phyloP scores from a whole-genome alignment of 2,329 filamentous ascomycete genomes.

The Rhynchosporium graminicola region DNA sequence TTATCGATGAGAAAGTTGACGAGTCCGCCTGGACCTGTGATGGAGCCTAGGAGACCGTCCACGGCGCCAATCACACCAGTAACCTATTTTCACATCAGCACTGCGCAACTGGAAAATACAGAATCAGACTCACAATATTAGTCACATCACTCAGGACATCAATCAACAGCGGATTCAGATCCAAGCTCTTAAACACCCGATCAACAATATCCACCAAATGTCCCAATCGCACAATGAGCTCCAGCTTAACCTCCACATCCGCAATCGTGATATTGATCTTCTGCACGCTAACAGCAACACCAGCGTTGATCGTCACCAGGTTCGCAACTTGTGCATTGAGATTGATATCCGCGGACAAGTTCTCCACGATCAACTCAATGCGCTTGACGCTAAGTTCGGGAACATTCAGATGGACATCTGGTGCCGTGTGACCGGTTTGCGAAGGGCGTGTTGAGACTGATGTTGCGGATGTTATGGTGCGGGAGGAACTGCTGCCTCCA shows the following conservation, averaged over 20 bases:
- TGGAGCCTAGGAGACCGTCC: slow-evolving; percentile 58
- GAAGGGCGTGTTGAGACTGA: slow-evolving; percentile 15
- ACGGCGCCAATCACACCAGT: slow-evolving; percentile 57
- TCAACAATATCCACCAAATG: slow-evolving; percentile 63
- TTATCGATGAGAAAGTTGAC: slow-evolving; percentile 61
- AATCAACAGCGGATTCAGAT: slow-evolving; percentile 62
- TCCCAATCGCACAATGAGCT: slow-evolving; percentile 60
- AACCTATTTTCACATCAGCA: slow-evolving; percentile 16
- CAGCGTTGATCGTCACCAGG: slow-evolving; percentile 54
- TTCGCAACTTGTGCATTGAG: slow-evolving; percentile 60
- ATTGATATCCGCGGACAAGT: slow-evolving; percentile 59
- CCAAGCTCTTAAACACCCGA: slow-evolving; percentile 58
- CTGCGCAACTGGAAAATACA: too few species aligned
- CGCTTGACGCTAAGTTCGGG: slow-evolving; percentile 58
- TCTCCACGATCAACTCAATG: slow-evolving; percentile 62
- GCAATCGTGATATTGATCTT: slow-evolving; percentile 62
- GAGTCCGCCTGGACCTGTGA: slow-evolving; percentile 56
- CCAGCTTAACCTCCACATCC: slow-evolving; percentile 59
- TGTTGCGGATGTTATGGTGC: slow-evolving; percentile 5
- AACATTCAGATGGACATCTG: slow-evolving; percentile 59
- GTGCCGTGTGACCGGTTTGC: slow-evolving; percentile 41
- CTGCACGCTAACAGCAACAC: slow-evolving; percentile 48
- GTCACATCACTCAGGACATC: slow-evolving; percentile 56
- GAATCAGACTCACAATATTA: slow-evolving; percentile 44
- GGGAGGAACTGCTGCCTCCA: slow-evolving; percentile 1